Evolutionary conservation across 2,329 filamentous ascomycete species (phyloP).

Genomic region (Colletotrichum salicis): DNA sequence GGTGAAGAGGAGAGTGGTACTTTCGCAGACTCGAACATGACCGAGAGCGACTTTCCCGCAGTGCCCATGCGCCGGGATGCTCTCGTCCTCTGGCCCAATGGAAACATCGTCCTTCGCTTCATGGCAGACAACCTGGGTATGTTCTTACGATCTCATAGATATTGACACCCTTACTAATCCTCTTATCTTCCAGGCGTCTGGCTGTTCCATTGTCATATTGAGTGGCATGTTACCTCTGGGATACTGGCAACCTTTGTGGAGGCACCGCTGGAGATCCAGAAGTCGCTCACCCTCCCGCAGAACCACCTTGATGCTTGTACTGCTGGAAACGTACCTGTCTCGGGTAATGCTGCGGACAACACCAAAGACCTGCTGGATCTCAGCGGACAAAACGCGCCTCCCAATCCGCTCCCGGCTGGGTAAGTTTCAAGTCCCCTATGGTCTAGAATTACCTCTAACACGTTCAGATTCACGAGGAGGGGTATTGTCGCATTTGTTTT

Average conservation of each 20-base stretch:
- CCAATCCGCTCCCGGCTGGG: constrained; percentile 70
- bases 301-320: constrained; percentile 69
- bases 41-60: constrained; percentile 58
- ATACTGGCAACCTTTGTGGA: constrained; percentile 73
- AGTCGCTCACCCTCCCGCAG: constrained; percentile 67
- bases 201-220: constrained; percentile 84
- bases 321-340: constrained; percentile 58
- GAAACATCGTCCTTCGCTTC: constrained; percentile 75
- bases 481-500: constrained; percentile 82
- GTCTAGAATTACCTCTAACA: neutral
- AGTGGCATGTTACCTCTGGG: constrained; percentile 79
- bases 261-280: constrained; percentile 70
- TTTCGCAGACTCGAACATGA: constrained; percentile 59
- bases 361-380: constrained; percentile 72
- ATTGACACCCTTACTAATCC: neutral
- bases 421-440: constrained; percentile 42
- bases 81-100: constrained; percentile 70
- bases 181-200: constrained; percentile 59
- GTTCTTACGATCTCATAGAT: constrained; percentile 37
- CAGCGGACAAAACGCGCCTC: constrained; percentile 66
- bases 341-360: constrained; percentile 82
- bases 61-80: constrained; percentile 77
- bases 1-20: constrained; percentile 66
- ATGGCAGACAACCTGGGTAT: constrained; percentile 72
- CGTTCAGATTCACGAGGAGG: constrained; percentile 68